phyloP scores from a whole-genome alignment of 768 basidiomycete genomes.

The Kwoniella pini region DNA sequence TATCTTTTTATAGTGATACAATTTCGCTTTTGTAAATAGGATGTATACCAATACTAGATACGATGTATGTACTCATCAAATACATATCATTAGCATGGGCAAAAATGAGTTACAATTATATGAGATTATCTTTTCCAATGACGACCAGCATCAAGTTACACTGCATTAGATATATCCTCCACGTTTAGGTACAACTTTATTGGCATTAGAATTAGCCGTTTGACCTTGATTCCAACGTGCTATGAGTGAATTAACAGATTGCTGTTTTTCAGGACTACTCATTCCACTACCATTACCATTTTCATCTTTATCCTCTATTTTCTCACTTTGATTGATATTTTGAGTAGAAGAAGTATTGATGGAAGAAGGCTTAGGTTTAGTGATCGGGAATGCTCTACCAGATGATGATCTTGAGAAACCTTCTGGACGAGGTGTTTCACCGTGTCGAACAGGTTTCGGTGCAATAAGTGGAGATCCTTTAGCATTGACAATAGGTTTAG shows the following conservation, averaged over 20 bases:
- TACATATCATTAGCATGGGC: too few species aligned
- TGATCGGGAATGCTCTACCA: conserved; percentile 40
- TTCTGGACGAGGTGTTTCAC: conserved; percentile 18
- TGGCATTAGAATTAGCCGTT: conserved; percentile 11
- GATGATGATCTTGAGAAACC: conserved; percentile 35
- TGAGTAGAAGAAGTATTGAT: neutral
- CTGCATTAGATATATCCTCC: conserved; percentile 20
- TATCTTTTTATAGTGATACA: too few species aligned
- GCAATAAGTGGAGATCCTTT: conserved; percentile 12
- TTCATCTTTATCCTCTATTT: neutral
- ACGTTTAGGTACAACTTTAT: conserved; percentile 13
- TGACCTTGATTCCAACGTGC: conserved; percentile 50
- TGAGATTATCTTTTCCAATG: too few species aligned
- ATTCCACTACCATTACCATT: conserved; percentile 4
- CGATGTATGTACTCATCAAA: too few species aligned
- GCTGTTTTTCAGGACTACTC: conserved; percentile 45
- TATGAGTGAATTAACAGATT: conserved; percentile 50
- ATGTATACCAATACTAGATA: too few species aligned
- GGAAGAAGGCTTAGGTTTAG: conserved; percentile 19
- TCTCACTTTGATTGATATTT: neutral
- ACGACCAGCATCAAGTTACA: neutral
- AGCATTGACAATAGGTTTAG: neutral
- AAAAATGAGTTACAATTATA: too few species aligned
- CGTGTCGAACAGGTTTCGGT: conserved; percentile 20
- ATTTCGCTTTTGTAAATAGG: too few species aligned